Conservation (phyloP, 257 asterid species). For the Nicotiana obtusifolia region DNA sequence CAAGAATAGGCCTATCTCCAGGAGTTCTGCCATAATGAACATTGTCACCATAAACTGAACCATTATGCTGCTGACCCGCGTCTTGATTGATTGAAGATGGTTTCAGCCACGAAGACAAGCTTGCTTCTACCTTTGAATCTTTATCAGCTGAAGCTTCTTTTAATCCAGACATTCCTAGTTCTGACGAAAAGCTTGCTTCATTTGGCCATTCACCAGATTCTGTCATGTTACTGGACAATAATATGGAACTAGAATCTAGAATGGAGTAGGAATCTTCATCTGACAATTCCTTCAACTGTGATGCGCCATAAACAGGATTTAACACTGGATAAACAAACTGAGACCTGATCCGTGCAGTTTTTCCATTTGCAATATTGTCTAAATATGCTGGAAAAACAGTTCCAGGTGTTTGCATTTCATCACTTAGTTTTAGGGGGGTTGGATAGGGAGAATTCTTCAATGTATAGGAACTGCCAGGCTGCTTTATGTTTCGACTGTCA, state of each 20-base stretch:
- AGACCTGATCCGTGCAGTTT: slow-evolving; percentile 48
- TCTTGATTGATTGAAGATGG: slow-evolving; percentile 35
- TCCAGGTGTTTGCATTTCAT: slow-evolving; percentile 93
- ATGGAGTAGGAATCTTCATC: slow-evolving; percentile 32
- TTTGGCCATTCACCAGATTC: slow-evolving; percentile 21
- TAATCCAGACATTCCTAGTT: background rate
- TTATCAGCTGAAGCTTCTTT: slow-evolving; percentile 30
- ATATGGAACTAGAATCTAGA: slow-evolving; percentile 20
- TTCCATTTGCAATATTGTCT: slow-evolving; percentile 40
- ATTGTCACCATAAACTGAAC: slow-evolving; percentile 19
- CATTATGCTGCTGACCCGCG: slow-evolving; percentile 16
- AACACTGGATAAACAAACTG: slow-evolving; percentile 53
- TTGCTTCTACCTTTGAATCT: slow-evolving; percentile 35
- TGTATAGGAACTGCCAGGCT: slow-evolving; percentile 19
- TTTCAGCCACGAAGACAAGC: slow-evolving; percentile 60
- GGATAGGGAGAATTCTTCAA: slow-evolving; percentile 56
- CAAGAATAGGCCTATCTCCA: slow-evolving; percentile 84
- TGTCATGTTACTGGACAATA: slow-evolving; percentile 10
- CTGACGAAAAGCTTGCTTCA: slow-evolving; percentile 21
- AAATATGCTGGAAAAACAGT: slow-evolving; percentile 64
- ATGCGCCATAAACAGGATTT: slow-evolving; percentile 39
- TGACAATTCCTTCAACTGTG: slow-evolving; percentile 36
- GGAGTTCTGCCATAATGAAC: slow-evolving; percentile 31
- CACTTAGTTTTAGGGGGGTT: slow-evolving; percentile 68
- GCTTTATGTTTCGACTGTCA: slow-evolving; percentile 29